Evolutionary conservation across 225 moss, liverwort and hornwort genomes (phyloP), one percentile per base, ranked within the genome.

Genomic region (Anthoceros angustus): DNA sequence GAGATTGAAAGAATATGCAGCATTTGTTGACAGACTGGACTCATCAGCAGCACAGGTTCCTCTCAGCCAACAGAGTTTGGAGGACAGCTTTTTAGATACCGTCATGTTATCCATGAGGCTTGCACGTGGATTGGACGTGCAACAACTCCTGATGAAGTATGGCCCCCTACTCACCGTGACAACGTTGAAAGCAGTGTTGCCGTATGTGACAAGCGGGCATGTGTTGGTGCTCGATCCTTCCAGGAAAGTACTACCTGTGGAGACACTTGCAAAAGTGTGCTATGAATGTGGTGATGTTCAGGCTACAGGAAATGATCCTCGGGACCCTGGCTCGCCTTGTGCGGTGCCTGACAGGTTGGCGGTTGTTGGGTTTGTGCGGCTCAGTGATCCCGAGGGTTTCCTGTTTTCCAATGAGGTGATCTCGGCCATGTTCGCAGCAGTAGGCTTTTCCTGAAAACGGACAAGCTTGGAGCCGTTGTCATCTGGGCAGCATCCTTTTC

Each of bases 331-430:
- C 18, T 45, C 63, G 26, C 21, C 39, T 20, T 8, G 11, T 64
- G n/a, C 32, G 32, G 32, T 1, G 4, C 32, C 4, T 32, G 2
- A 32, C 32, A 32, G 32, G 32, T 32, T 32, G 2, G 32, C 32
- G 4, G 32, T 32, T 32, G 32, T 32, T 32, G 32, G 32, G 32
- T 77, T 68, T 77, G 87, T 75, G 10, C 83, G 88, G 11, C 82
- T 98, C 0, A 88, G 85, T 20, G 95, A 98, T 46, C 91, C 95
- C 0, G 66, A 78, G 61, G 95, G 95, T 10, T 98, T 98, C 72
- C 55, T 98, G 50, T 77, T 98, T 23, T 88, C 91, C 16, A 98
- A 98, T 80, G 88, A 89, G 86, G 85, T 91, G 41, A 98, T 98
- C 67, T 86, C 95, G 4, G 88, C 91, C 42, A 85, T 91, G 39